Evolutionary conservation across 2,329 filamentous ascomycete species (phyloP).

Genomic region (Hypoxylon sp.): DNA sequence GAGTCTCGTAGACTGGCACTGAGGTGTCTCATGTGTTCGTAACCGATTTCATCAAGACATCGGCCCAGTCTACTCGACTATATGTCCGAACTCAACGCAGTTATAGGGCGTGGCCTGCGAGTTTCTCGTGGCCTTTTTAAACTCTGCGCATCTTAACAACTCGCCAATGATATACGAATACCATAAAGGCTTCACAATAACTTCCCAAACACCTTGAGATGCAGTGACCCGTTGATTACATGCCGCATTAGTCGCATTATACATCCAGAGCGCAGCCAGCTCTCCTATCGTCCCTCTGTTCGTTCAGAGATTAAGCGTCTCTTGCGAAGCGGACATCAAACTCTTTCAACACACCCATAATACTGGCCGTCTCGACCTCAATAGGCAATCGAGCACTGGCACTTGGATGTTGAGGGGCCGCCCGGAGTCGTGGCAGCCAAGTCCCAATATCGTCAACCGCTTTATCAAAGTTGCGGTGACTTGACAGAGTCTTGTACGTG

Average conservation of each 20-base stretch:
- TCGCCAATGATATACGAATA: slow-evolving; percentile 3
- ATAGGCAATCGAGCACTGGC: slow-evolving; percentile 64
- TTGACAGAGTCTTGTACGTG: slow-evolving; percentile 79
- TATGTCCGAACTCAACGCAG: too few species aligned
- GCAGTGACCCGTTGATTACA: slow-evolving; percentile 19
- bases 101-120: too few species aligned
- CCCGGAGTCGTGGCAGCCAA: slow-evolving; percentile 78
- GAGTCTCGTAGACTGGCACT: too few species aligned
- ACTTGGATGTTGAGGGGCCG: slow-evolving; percentile 55
- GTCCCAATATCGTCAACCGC: slow-evolving; percentile 77
- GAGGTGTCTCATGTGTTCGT: too few species aligned
- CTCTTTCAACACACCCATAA: slow-evolving; percentile 84
- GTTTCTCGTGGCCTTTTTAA: too few species aligned
- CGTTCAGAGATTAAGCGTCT: slow-evolving; percentile 38
- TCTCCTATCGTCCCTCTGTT: background rate
- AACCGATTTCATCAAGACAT: too few species aligned
- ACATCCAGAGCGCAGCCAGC: background rate
- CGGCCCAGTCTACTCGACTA: too few species aligned
- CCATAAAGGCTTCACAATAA: background rate
- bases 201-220: slow-evolving; percentile 21
- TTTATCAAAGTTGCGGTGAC: slow-evolving; percentile 77
- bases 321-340: slow-evolving; percentile 78
- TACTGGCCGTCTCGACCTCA: slow-evolving; percentile 82
- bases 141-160: too few species aligned
- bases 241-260: slow-evolving; percentile 16